phyloP scores from a whole-genome alignment of 768 basidiomycete species.

The Cantharellus cinnabarinus region DNA sequence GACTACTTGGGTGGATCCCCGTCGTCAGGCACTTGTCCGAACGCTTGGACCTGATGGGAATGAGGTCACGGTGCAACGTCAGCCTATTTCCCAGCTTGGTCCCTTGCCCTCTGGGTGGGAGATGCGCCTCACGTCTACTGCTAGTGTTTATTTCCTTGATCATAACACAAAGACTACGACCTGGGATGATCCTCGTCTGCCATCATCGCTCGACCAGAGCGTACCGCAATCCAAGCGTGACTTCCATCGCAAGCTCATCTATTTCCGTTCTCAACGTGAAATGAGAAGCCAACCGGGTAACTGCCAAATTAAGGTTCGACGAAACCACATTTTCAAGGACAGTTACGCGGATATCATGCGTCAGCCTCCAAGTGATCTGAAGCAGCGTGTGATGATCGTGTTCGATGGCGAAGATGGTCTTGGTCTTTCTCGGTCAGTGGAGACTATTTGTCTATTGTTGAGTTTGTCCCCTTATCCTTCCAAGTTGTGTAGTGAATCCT shows the following conservation, averaged over 20 bases:
- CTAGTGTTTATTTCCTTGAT: conserved; percentile 87
- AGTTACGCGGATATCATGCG: conserved; percentile 74
- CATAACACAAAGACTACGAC: conserved; percentile 30
- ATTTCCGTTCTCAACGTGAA: conserved; percentile 79
- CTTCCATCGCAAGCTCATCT: conserved; percentile 87
- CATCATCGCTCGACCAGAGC: conserved; percentile 80
- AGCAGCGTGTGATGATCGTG: conserved; percentile 47
- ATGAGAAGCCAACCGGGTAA: conserved; percentile 59
- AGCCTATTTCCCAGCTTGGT: conserved; percentile 87
- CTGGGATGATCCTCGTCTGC: conserved; percentile 84
- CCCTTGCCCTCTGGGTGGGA: conserved; percentile 98
- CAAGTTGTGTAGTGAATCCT: conserved; percentile 43
- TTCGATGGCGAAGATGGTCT: conserved; percentile 68
- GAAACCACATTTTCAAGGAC: conserved; percentile 69
- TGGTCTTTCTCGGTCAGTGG: conserved; percentile 41
- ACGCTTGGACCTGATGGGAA: conserved; percentile 91
- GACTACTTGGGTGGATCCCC: conserved; percentile 99
- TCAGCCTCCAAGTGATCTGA: conserved; percentile 46
- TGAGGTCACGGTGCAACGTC: conserved; percentile 19
- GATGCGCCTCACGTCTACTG: conserved; percentile 96
- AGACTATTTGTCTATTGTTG: no score
- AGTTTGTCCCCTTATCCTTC: background rate
- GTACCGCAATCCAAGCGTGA: conserved; percentile 94
- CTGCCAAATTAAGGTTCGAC: conserved; percentile 68
- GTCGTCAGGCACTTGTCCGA: conserved; percentile 88